phyloP scores from a whole-genome alignment of 139 green algal genomes.

The Chlamydomonas applanata region DNA sequence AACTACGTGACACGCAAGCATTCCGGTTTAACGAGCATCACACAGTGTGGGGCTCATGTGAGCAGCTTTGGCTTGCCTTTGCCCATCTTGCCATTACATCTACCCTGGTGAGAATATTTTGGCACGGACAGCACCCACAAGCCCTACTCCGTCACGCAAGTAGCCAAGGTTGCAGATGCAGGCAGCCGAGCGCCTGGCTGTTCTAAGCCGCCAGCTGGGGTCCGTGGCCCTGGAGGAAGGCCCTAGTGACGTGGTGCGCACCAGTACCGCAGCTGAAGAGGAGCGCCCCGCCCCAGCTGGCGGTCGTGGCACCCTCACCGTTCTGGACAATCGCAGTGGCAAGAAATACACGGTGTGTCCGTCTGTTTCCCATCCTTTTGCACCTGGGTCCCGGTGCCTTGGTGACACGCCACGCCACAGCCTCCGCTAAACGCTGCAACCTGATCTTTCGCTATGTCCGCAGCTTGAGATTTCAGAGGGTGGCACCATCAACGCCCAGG shows the following conservation, averaged over 20 bases:
- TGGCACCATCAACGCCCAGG: slow-evolving; percentile 80
- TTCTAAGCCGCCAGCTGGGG: slow-evolving; percentile 14
- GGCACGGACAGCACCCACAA: background rate
- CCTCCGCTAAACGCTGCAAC: background rate
- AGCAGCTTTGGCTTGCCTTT: too few species aligned
- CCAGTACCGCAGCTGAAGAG: slow-evolving; percentile 23
- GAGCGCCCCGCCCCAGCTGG: slow-evolving; percentile 49
- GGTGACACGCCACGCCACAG: background rate
- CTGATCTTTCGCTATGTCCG: background rate
- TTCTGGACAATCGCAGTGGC: slow-evolving; percentile 85
- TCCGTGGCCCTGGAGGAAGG: background rate
- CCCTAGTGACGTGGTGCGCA: background rate
- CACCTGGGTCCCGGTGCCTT: background rate
- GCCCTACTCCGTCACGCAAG: background rate
- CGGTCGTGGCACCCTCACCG: slow-evolving; percentile 69
- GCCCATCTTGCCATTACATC: too few species aligned
- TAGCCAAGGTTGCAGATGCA: background rate
- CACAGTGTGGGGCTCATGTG: too few species aligned
- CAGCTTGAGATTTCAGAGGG: slow-evolving; percentile 81
- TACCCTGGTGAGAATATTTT: too few species aligned
- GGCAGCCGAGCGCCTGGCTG: slow-evolving; percentile 6
- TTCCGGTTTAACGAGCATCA: too few species aligned
- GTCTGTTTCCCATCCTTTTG: background rate
- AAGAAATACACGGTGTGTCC: slow-evolving; percentile 80
- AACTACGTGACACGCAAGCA: too few species aligned